These are phyloP conservation scores for Vitis amurensis DNA, from an alignment of 164 flowering plant genomes.

Conservation along the genomic window DNA sequence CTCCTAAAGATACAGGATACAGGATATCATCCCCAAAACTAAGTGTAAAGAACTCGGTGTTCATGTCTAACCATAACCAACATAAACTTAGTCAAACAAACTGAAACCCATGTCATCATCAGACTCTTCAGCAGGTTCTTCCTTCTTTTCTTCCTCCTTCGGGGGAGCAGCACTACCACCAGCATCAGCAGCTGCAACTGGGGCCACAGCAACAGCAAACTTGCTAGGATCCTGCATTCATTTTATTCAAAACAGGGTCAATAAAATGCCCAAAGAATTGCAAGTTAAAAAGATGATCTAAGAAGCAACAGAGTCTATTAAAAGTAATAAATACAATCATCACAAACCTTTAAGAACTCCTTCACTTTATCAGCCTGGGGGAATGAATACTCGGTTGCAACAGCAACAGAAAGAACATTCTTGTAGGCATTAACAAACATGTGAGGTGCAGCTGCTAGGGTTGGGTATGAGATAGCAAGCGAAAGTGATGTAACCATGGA, in stretches of 20 bases:
- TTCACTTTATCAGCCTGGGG: conserved; percentile 68
- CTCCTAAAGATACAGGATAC: no score
- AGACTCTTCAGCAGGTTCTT: conserved; percentile 63
- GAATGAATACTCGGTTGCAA: conserved; percentile 58
- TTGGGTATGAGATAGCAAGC: conserved; percentile 62
- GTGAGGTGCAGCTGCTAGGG: conserved; percentile 72
- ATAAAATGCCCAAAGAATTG: neutral
- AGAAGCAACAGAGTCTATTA: neutral
- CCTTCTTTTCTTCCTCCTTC: conserved; percentile 57
- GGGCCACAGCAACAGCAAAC: conserved; percentile 68
- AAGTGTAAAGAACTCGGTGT: no score
- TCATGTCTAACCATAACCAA: neutral
- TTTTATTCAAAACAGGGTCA: neutral
- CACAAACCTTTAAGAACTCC: conserved; percentile 46
- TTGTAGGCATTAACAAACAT: conserved; percentile 74
- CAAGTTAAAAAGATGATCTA: no score
- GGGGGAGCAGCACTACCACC: conserved; percentile 50
- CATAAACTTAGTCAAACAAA: conserved; percentile 45
- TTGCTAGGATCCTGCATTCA: conserved; percentile 69
- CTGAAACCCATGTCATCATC: conserved; percentile 68
- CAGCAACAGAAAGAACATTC: conserved; percentile 58
- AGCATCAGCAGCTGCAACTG: conserved; percentile 31
- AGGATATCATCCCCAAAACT: no score
- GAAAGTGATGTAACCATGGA: conserved; percentile 51
- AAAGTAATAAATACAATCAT: neutral